These are phyloP conservation scores for Trichoderma breve DNA, from an alignment of 2,329 filamentous ascomycete species.

Conservation along the genomic window DNA sequence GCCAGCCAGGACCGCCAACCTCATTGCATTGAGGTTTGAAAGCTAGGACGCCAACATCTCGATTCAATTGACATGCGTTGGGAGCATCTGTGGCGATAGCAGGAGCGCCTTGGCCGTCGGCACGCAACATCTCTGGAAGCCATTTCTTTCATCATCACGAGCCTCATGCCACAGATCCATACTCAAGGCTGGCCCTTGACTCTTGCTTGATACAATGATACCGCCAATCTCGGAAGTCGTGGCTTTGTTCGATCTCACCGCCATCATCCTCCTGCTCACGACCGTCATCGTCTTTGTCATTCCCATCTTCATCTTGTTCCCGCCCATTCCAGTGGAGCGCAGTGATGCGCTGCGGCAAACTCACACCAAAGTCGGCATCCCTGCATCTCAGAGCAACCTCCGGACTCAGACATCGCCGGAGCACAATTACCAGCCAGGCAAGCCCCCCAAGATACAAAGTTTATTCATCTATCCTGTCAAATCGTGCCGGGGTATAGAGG, in stretches of 20 bases:
- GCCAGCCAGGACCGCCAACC: neutral
- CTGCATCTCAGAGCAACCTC: constrained; percentile 39
- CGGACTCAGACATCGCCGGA: constrained; percentile 27
- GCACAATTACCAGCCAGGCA: constrained; percentile 25
- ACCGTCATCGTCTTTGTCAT: constrained; percentile 52
- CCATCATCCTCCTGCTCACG: constrained; percentile 41
- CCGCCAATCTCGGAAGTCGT: constrained; percentile 26
- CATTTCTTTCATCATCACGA: neutral
- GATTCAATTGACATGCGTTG: neutral
- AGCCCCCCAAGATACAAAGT: constrained; percentile 49
- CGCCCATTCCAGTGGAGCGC: constrained; percentile 51
- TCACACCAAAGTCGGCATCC: constrained; percentile 48
- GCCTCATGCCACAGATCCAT: neutral
- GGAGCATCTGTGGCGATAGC: neutral
- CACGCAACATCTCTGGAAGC: neutral
- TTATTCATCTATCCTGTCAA: constrained; percentile 82
- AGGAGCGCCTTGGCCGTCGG: neutral
- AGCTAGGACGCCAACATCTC: neutral
- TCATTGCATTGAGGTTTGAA: neutral
- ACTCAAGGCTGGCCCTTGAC: constrained; percentile 3
- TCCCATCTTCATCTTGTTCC: constrained; percentile 54
- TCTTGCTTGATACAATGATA: constrained; percentile 23
- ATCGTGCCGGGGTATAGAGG: constrained; percentile 74
- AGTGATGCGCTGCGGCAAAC: constrained; percentile 56
- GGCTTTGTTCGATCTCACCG: constrained; percentile 30